Conservation (phyloP, 108 stramenopile genomes). For the Pseudonitzschia multiseries region DNA sequence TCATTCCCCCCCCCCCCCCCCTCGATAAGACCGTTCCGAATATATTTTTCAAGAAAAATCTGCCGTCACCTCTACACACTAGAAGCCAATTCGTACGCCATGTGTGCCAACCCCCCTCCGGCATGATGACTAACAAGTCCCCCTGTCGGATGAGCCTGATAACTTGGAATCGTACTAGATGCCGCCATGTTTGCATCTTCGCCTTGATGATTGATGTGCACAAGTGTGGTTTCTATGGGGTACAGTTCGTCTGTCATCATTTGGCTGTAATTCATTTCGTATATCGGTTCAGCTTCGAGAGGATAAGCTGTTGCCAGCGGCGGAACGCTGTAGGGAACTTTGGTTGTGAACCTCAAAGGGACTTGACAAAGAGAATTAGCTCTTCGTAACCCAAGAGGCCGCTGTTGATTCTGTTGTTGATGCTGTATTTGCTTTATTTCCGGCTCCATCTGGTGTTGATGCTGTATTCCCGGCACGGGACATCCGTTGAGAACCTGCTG, state of each 20-base stretch:
- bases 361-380: constrained; percentile 33
- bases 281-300: neutral
- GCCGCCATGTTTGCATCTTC: neutral
- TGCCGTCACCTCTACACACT: neutral
- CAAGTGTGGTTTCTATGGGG: constrained; percentile 36
- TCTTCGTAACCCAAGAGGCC: constrained; percentile 14
- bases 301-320: constrained; percentile 29
- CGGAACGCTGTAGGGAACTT: constrained; percentile 38
- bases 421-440: no score
- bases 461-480: no score
- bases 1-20: no score
- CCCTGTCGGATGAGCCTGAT: neutral
- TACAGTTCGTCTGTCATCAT: constrained; percentile 27
- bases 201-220: constrained; percentile 35
- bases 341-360: constrained; percentile 8
- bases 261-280: constrained; percentile 24
- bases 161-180: neutral
- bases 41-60: neutral
- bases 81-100: constrained; percentile 4
- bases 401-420: neutral
- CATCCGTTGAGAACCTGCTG: no score
- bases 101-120: neutral
- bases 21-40: no score
- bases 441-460: no score
- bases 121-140: neutral